Percentiles rank a stretch among this genome's conserved stretches.
phyloP scores from a whole-genome alignment of 345 rosid species.

The Xanthoceras sorbifolium region DNA sequence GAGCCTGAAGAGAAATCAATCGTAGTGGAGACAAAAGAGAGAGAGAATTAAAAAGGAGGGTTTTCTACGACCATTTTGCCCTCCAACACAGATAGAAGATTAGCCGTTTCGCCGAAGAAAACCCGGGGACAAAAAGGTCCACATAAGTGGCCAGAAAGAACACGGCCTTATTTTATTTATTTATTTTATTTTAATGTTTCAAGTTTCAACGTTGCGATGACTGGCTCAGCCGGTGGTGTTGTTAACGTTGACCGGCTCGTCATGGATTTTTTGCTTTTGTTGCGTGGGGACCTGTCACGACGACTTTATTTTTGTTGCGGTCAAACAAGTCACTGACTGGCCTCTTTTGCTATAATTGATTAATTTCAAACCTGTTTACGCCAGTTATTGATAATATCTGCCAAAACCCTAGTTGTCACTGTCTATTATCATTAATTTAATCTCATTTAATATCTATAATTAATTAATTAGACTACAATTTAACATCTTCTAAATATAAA shows the following conservation, averaged over 20 bases:
- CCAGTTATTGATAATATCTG: neutral
- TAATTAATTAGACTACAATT: too few relatives aligned
- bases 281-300: neutral
- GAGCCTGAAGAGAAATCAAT: neutral
- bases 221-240: constrained; percentile 37
- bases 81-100: neutral
- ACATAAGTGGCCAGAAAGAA: neutral
- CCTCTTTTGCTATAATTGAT: neutral
- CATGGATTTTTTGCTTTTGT: neutral
- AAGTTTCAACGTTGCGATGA: constrained; percentile 2
- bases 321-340: neutral
- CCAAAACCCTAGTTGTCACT: neutral
- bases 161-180: constrained; percentile 1
- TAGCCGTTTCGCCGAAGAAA: constrained; percentile 7
- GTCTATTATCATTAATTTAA: too few relatives aligned
- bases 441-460: too few relatives aligned
- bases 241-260: constrained; percentile 20
- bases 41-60: neutral
- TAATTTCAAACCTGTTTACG: neutral
- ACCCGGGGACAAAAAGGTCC: constrained; percentile 5
- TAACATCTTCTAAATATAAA: too few relatives aligned
- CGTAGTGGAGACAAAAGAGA: neutral
- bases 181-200: too few relatives aligned
- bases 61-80: constrained; percentile 20
- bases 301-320: neutral